These are phyloP conservation scores for Aegilops tauschii DNA, from an alignment of 176 grass and related monocot species.

Conservation along the genomic window DNA sequence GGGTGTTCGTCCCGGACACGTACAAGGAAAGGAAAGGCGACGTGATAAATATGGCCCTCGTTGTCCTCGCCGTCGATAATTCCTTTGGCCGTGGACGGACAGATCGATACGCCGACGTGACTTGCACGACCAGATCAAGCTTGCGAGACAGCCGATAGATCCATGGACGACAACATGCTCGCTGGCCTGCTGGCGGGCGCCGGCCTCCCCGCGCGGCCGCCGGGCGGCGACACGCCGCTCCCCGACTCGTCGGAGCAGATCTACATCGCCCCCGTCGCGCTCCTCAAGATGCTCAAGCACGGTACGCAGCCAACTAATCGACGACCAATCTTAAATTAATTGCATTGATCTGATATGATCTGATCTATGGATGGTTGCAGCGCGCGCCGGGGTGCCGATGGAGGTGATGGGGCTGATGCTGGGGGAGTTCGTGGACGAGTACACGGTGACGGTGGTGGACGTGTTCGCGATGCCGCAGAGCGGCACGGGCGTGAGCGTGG, in stretches of 20 bases:
- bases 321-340: neutral
- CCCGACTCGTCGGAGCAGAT: slow-evolving; percentile 97
- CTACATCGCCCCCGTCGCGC: slow-evolving; percentile 92
- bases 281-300: slow-evolving; percentile 99
- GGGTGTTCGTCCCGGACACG: neutral
- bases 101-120: neutral
- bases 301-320: slow-evolving; percentile 22
- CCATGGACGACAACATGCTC: neutral
- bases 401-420: slow-evolving; percentile 99
- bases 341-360: neutral
- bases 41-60: neutral
- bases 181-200: neutral
- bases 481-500: slow-evolving; percentile 83
- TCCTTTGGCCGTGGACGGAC: neutral
- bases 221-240: slow-evolving; percentile 42
- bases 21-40: neutral
- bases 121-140: neutral
- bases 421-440: slow-evolving; percentile 92
- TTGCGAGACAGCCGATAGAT: neutral
- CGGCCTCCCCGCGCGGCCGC: neutral
- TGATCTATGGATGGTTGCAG: slow-evolving; percentile 4
- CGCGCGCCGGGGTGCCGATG: slow-evolving; percentile 85
- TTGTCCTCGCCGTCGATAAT: neutral
- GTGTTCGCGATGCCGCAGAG: slow-evolving; percentile 99
- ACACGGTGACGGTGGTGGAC: slow-evolving; percentile 90